These are phyloP conservation scores for Backusella circina DNA, from an alignment of 192 early-diverging fungal species.

Conservation along the genomic window DNA sequence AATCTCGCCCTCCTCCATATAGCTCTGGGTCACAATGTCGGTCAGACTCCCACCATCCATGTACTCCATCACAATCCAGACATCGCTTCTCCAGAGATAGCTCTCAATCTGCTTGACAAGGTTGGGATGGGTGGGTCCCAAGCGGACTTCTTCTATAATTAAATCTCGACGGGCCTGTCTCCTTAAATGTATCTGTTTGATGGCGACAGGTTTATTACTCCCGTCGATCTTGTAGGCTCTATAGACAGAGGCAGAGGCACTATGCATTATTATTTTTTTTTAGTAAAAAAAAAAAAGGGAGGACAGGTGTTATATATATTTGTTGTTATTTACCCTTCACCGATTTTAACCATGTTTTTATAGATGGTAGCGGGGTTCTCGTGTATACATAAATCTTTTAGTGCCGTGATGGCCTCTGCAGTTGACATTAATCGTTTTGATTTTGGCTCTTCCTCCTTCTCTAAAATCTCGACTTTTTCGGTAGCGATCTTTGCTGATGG, in stretches of 20 bases:
- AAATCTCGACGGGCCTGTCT: constrained; percentile 92
- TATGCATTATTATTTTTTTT: constrained; percentile 16
- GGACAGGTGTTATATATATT: background rate
- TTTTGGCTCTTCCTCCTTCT: background rate
- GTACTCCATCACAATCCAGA: constrained; percentile 92
- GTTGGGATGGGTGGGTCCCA: constrained; percentile 78
- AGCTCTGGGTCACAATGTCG: constrained; percentile 76
- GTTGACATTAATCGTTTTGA: background rate
- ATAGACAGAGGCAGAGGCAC: constrained; percentile 88
- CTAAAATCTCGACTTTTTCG: background rate
- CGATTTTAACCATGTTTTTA: constrained; percentile 84
- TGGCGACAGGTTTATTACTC: constrained; percentile 63
- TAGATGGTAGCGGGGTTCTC: constrained; percentile 36
- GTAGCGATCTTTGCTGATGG: background rate
- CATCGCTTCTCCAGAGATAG: constrained; percentile 70
- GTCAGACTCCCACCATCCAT: constrained; percentile 88
- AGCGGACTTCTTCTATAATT: constrained; percentile 86
- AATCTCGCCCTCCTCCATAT: constrained; percentile 80
- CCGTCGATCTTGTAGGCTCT: constrained; percentile 68
- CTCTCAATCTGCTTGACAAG: constrained; percentile 86
- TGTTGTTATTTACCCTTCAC: constrained; percentile 65
- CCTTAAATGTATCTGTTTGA: constrained; percentile 94
- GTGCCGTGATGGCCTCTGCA: background rate
- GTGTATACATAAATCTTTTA: background rate
- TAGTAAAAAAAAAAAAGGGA: background rate